Evolutionary conservation across 2,329 filamentous ascomycete species (phyloP), one percentile per base, ranked within the genome.

Genomic region (Penicillium sp.): DNA sequence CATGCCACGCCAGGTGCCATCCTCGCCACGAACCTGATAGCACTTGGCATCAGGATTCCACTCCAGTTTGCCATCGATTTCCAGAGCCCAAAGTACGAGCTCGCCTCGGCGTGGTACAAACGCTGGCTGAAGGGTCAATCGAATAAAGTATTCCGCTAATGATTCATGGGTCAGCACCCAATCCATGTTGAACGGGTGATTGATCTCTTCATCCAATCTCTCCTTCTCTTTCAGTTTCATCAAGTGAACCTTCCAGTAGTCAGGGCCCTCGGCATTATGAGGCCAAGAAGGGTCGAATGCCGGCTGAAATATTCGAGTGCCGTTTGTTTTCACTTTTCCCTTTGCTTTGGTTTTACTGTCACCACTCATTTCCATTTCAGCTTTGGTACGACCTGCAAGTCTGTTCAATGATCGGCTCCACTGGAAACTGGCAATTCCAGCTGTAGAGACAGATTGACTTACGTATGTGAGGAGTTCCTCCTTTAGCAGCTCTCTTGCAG

Each of bases 41-140:
- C 46, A 36, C 2, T 48, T 40, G 1, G 47, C 55, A 3, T 53
- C 44, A 1, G 46, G 35, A 35, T 71, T 62, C 43, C 54, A 66
- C 12, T 57, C 44, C 6, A 71, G 50, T 16, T 61, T 61, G n/a
- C 60, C 60, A 3, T 66, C 47, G 25, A 64, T 55, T n/a, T 52
- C 42, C 2, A 52, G 47, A 10, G 50, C 52, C 69, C 74, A 79
- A 0, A 81, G 61, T 0, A 80, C 75, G 2, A 79, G 54, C 41
- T 81, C 77, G 1, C 76, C 77, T 0, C 63, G 47, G 2, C 77
- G 69, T 2, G 77, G 76, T 1, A 74, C 49, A 52, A 73, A 80
- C 2, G 69, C 64, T 2, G 71, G 66, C 30, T 73, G 66, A 6
- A 68, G 46, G 3, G 57, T 56, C 11, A 72, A 52, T 6, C 64